Evolutionary conservation across 345 rosid species (phyloP).

Genomic region (Clarkia xantiana): DNA sequence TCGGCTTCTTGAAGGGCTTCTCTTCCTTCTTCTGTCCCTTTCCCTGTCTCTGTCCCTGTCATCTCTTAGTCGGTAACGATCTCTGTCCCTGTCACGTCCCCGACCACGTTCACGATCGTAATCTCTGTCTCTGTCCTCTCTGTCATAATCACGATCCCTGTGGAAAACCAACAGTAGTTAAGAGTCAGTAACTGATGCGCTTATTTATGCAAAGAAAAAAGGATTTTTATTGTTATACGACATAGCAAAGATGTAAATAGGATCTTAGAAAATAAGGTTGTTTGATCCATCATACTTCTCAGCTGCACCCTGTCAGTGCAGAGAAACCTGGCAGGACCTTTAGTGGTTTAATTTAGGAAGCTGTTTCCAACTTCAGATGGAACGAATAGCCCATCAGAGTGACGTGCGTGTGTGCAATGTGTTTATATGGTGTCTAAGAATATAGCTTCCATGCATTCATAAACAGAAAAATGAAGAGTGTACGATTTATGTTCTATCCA

Average conservation of each 20-base stretch:
- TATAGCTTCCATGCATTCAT: constrained; percentile 1
- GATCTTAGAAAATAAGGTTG: constrained; percentile 14
- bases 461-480: no score
- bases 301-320: constrained; percentile 93
- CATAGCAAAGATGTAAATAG: no score
- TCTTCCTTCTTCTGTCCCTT: constrained; percentile 51
- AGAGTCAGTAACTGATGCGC: not conserved
- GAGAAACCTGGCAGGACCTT: constrained; percentile 95
- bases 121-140: constrained; percentile 47
- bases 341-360: constrained; percentile 50
- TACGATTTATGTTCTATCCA: no score
- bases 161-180: not conserved
- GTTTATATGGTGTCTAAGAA: not conserved
- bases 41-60: constrained; percentile 64
- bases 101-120: constrained; percentile 24
- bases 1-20: constrained; percentile 51
- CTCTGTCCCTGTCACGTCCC: constrained; percentile 50
- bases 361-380: constrained; percentile 32
- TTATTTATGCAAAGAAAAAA: not conserved
- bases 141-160: constrained; percentile 55
- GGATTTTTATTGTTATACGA: not conserved
- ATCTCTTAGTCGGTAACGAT: constrained; percentile 49
- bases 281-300: constrained; percentile 97
- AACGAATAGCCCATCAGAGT: not conserved
- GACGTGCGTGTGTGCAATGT: not conserved